A percentile compares a stretch with the other conserved stretches of the same genome.
Conservation (phyloP, 257 asterid species). For the Gardenia jasminoides region DNA sequence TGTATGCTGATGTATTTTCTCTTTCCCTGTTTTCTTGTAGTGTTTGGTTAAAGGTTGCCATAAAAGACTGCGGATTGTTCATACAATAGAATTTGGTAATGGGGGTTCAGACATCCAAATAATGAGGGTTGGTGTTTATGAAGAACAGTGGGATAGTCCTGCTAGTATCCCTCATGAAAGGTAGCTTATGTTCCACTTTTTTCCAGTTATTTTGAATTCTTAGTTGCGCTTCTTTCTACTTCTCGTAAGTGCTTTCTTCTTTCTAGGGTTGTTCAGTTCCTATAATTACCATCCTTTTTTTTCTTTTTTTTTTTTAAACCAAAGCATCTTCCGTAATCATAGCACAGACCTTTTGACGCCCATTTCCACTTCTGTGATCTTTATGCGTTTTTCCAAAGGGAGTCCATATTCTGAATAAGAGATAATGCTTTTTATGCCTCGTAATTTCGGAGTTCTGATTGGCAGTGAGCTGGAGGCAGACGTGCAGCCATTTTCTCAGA, state of each 20-base stretch:
- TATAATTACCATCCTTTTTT: neutral
- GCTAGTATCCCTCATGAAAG: constrained; percentile 72
- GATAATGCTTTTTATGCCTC: neutral
- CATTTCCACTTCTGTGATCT: neutral
- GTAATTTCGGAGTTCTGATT: neutral
- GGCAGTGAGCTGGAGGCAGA: constrained; percentile 70
- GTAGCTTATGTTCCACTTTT: constrained; percentile 30
- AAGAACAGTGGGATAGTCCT: constrained; percentile 94
- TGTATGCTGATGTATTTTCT: neutral
- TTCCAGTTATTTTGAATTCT: neutral
- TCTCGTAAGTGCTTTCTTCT: neutral
- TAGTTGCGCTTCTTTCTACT: too few relatives aligned
- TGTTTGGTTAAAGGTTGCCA: constrained; percentile 99
- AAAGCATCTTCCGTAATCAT: neutral
- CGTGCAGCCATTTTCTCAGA: constrained; percentile 80
- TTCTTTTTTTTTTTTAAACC: neutral
- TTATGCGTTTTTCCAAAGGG: too few relatives aligned
- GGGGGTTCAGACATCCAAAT: constrained; percentile 94
- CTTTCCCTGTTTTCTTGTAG: constrained; percentile 32
- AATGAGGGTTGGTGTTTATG: constrained; percentile 91
- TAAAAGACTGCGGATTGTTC: constrained; percentile 88
- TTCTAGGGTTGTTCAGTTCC: neutral
- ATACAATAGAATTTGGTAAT: constrained; percentile 86
- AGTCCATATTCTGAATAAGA: neutral
- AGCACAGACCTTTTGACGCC: neutral